Evolutionary conservation across 345 rosid species (phyloP).

Genomic region (Pseudoturritis turrita): DNA sequence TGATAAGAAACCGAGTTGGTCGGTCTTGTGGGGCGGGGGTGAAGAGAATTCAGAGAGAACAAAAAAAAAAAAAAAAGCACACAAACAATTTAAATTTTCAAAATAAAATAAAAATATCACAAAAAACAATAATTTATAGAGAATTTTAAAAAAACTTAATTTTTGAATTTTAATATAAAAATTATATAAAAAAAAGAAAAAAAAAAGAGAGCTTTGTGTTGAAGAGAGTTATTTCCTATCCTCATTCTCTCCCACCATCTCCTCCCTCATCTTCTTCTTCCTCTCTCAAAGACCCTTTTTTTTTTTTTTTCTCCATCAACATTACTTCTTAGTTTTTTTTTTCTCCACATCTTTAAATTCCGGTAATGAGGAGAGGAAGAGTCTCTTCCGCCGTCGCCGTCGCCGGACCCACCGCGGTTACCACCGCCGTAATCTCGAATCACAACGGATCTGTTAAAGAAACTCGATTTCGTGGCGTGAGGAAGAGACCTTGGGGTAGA

Average conservation of each 20-base stretch:
- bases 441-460: conserved; percentile 30
- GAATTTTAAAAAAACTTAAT: not conserved
- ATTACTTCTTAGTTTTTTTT: not conserved
- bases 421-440: not conserved
- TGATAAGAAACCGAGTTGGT: too few species aligned
- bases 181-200: not conserved
- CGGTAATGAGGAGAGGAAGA: conserved; percentile 27
- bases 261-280: conserved; percentile 2
- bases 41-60: too few species aligned
- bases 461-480: conserved; percentile 71
- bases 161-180: not conserved
- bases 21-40: too few species aligned
- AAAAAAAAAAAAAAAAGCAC: too few species aligned
- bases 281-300: not conserved
- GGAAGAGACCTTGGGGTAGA: conserved; percentile 85
- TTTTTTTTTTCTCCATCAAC: not conserved
- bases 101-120: not conserved
- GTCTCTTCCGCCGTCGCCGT: conserved; percentile 11
- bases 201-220: not conserved
- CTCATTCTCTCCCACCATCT: not conserved
- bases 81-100: too few species aligned
- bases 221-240: not conserved
- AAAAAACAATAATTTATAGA: not conserved
- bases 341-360: not conserved
- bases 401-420: not conserved